phyloP scores from a whole-genome alignment of 495 filamentous ascomycete species.

The Penicillium daleae region DNA sequence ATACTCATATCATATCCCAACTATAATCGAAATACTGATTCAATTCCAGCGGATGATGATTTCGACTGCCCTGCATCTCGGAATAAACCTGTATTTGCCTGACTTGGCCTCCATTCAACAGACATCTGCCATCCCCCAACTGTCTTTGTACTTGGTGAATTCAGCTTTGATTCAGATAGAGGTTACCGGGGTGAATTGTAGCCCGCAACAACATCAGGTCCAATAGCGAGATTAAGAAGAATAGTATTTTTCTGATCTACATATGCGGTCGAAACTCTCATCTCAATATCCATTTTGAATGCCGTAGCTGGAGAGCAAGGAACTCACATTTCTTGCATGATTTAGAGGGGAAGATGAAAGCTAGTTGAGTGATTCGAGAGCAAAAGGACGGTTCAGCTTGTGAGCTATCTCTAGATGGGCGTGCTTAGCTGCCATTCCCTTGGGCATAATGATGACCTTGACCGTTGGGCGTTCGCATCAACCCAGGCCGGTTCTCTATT shows the following conservation, averaged over 20 bases:
- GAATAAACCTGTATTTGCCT: too few species aligned
- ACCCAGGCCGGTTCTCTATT: slow-evolving; percentile 24
- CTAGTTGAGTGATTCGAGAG: background rate
- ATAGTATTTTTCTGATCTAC: slow-evolving; percentile 12
- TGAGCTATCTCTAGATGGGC: background rate
- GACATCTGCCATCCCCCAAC: too few species aligned
- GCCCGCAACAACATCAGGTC: background rate
- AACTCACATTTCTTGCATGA: background rate
- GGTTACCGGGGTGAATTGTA: background rate
- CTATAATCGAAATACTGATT: too few species aligned
- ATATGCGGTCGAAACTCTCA: slow-evolving; percentile 20
- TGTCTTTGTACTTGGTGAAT: too few species aligned
- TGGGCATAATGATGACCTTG: slow-evolving; percentile 2
- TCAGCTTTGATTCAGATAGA: background rate
- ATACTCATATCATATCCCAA: too few species aligned
- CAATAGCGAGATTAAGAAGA: background rate
- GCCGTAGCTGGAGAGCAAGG: background rate
- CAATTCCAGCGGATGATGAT: too few species aligned
- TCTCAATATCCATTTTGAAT: background rate
- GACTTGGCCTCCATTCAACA: too few species aligned
- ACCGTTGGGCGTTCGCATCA: slow-evolving; percentile 30
- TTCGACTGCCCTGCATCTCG: too few species aligned
- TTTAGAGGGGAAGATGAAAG: background rate
- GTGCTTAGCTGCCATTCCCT: slow-evolving; percentile 5
- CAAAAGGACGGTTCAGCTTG: background rate